A percentile compares a stretch with the other conserved stretches of the same genome.
Conservation (phyloP, 1,139 yeast genomes). For the Yamadazyma buinensis region DNA sequence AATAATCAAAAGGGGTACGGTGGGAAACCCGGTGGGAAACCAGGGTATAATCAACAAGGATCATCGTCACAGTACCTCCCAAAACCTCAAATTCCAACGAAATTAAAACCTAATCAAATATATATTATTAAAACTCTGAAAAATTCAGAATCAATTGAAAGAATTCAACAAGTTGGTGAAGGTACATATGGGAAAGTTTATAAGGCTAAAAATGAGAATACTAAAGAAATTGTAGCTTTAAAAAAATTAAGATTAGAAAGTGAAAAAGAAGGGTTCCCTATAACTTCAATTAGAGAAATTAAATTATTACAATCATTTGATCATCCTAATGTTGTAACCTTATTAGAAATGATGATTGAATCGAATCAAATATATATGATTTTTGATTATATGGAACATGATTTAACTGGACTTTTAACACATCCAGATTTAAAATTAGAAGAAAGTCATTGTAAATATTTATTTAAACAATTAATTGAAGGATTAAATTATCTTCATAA, state of each 20-base stretch:
- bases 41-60: not conserved
- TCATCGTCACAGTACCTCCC: too few relatives aligned
- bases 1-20: too few relatives aligned
- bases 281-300: conserved; percentile 91
- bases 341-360: conserved; percentile 89
- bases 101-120: conserved; percentile 24
- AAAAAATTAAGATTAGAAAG: conserved; percentile 79
- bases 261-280: conserved; percentile 94
- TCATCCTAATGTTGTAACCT: conserved; percentile 76
- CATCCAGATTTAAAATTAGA: conserved; percentile 66
- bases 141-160: conserved; percentile 28
- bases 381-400: conserved; percentile 92
- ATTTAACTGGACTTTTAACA: conserved; percentile 79
- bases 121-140: conserved; percentile 28
- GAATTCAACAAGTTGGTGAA: conserved; percentile 47
- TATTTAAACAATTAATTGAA: conserved; percentile 71
- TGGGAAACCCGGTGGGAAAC: not conserved
- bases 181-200: conserved; percentile 51
- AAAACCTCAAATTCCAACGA: conserved; percentile 8
- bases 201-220: conserved; percentile 62
- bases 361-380: conserved; percentile 79
- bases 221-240: conserved; percentile 74
- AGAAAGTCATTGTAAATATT: conserved; percentile 68
- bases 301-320: conserved; percentile 81
- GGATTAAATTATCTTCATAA: conserved; percentile 82